Percentiles rank a stretch among this genome's conserved stretches.
Evolutionary conservation across 1,284 basidiomycete species (phyloP).

Genomic region (Farysia itapuensis): DNA sequence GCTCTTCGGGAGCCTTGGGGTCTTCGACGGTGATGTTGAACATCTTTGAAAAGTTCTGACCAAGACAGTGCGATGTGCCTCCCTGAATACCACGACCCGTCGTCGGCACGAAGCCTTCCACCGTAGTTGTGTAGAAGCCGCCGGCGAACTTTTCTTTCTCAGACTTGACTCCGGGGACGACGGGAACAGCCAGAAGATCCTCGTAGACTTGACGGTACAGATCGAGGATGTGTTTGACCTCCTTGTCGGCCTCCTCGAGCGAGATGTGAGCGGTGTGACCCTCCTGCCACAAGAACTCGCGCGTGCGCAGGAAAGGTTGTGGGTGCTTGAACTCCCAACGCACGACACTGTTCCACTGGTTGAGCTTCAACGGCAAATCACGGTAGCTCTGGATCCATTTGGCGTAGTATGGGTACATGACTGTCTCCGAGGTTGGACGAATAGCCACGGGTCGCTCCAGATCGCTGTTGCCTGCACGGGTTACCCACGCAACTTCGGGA

Average conservation of each 20-base stretch:
- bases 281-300: conserved; percentile 99
- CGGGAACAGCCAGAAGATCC: conserved; percentile 93
- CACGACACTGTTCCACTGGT: conserved; percentile 99
- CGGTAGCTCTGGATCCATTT: conserved; percentile 99
- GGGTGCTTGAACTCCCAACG: conserved; percentile 99
- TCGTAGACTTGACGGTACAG: conserved; percentile 96
- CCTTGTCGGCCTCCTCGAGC: conserved; percentile 82
- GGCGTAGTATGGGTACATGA: conserved; percentile 95
- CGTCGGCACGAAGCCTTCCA: conserved; percentile 96
- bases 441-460: conserved; percentile 97
- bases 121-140: conserved; percentile 94
- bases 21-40: conserved; percentile 98
- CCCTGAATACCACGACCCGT: conserved; percentile 97
- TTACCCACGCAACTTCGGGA: conserved; percentile 99
- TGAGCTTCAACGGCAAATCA: conserved; percentile 93
- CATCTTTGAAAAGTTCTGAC: conserved; percentile 99
- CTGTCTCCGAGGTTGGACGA: conserved; percentile 94
- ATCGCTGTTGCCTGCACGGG: conserved; percentile 86
- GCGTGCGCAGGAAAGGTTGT: conserved; percentile 94
- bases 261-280: conserved; percentile 94
- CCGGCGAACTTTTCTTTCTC: conserved; percentile 99
- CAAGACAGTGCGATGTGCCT: conserved; percentile 95
- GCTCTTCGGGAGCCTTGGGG: conserved; percentile 55
- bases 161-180: conserved; percentile 94
- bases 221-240: conserved; percentile 91